Percentiles rank a stretch among this genome's conserved stretches.
phyloP scores from a whole-genome alignment of 1,284 basidiomycete genomes.

The Puccinia novopanici region DNA sequence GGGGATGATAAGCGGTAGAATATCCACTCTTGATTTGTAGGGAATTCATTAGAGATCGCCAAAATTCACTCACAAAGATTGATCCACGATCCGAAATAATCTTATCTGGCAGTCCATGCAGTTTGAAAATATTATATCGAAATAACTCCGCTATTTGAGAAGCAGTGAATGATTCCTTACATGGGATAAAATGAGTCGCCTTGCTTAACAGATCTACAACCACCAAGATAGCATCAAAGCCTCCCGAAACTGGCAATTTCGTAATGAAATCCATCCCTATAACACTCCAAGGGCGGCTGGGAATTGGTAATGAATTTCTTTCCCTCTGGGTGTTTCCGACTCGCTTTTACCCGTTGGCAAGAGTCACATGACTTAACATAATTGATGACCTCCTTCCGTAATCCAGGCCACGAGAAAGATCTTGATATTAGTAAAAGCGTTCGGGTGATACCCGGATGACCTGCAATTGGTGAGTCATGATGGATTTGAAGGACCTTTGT shows the following conservation, averaged over 20 bases:
- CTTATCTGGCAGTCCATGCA: slow-evolving; percentile 10
- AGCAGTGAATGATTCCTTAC: no score
- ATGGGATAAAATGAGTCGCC: no score
- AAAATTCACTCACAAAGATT: slow-evolving; percentile 24
- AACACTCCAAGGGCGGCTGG: not conserved
- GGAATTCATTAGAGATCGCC: not conserved
- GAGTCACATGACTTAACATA: slow-evolving; percentile 55
- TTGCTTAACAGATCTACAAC: not conserved
- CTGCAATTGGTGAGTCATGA: not conserved
- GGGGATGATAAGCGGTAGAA: slow-evolving; percentile 11
- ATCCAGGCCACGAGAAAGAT: slow-evolving; percentile 5
- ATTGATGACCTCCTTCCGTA: not conserved
- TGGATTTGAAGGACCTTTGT: not conserved
- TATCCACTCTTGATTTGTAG: not conserved
- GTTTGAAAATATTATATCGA: not conserved
- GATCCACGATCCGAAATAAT: slow-evolving; percentile 9
- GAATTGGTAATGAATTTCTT: not conserved
- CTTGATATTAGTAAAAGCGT: not conserved
- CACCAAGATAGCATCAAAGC: not conserved
- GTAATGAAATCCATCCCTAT: slow-evolving; percentile 26
- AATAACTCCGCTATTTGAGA: not conserved
- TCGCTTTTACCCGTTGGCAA: slow-evolving; percentile 59
- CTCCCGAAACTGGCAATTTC: slow-evolving; percentile 25
- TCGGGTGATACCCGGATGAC: slow-evolving; percentile 1
- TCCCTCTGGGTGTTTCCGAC: slow-evolving; percentile 59